phyloP scores from a whole-genome alignment of 164 flowering plant species.

The Platanus orientalis region DNA sequence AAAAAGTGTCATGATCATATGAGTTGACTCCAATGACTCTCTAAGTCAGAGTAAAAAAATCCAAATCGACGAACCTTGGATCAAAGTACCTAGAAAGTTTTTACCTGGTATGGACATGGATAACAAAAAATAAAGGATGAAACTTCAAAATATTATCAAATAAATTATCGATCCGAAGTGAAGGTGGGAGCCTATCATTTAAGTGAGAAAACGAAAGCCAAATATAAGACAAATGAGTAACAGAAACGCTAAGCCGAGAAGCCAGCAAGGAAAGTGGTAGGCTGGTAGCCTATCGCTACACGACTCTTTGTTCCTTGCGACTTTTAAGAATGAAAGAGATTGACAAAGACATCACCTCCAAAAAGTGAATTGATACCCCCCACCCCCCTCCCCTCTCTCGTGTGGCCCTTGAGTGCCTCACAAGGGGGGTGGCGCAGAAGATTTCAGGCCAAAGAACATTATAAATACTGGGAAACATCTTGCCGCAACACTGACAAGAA shows the following conservation, averaged over 20 bases:
- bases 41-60: too few relatives aligned
- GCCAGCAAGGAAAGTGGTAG: neutral
- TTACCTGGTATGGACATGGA: too few relatives aligned
- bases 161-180: neutral
- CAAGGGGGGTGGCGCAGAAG: too few relatives aligned
- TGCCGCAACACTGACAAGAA: neutral
- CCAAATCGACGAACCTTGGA: too few relatives aligned
- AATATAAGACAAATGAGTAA: neutral
- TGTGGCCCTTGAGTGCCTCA: too few relatives aligned
- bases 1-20: too few relatives aligned
- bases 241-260: neutral
- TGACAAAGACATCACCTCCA: too few relatives aligned
- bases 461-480: slow-evolving; percentile 5
- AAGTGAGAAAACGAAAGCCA: slow-evolving; percentile 1
- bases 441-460: slow-evolving; percentile 4
- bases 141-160: too few relatives aligned
- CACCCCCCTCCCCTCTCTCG: too few relatives aligned
- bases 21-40: too few relatives aligned
- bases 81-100: neutral
- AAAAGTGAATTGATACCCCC: too few relatives aligned
- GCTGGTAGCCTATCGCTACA: neutral
- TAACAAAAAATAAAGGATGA: too few relatives aligned
- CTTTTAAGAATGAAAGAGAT: neutral
- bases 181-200: neutral
- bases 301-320: neutral